Percentiles rank a stretch among this genome's conserved stretches.
phyloP scores from a whole-genome alignment of 805 yeast genomes.

The Candida ovalis region DNA sequence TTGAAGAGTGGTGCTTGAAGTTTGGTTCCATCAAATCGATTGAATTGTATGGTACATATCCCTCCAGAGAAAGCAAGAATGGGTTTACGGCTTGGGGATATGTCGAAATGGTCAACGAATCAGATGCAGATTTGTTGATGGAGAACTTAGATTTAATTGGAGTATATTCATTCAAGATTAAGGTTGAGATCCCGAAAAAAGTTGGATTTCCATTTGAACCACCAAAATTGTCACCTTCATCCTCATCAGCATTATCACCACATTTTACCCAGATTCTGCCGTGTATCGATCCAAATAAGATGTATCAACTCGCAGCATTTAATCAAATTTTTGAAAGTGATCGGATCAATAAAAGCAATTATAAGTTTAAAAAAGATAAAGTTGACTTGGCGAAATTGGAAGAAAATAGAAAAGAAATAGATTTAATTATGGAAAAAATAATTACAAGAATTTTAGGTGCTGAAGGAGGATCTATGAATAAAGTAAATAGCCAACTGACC shows the following conservation, averaged over 20 bases:
- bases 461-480: background rate
- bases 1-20: slow-evolving; percentile 26
- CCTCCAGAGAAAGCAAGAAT: slow-evolving; percentile 8
- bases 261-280: slow-evolving; percentile 13
- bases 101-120: slow-evolving; percentile 25
- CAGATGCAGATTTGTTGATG: slow-evolving; percentile 24
- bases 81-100: slow-evolving; percentile 29
- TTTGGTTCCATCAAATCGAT: slow-evolving; percentile 24
- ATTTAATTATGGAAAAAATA: slow-evolving; percentile 14
- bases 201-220: slow-evolving; percentile 4
- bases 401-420: slow-evolving; percentile 18
- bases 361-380: background rate
- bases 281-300: slow-evolving; percentile 26
- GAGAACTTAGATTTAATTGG: slow-evolving; percentile 19
- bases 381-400: slow-evolving; percentile 4
- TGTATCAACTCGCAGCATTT: slow-evolving; percentile 27
- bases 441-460: slow-evolving; percentile 7
- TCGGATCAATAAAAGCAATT: slow-evolving; percentile 7
- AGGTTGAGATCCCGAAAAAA: slow-evolving; percentile 25
- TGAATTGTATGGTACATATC: slow-evolving; percentile 24
- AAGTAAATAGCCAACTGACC: slow-evolving; percentile 10
- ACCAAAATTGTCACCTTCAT: slow-evolving; percentile 8
- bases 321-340: slow-evolving; percentile 22
- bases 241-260: background rate
- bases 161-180: slow-evolving; percentile 28